Evolutionary conservation across 1,284 basidiomycete genomes (phyloP), one percentile per base, ranked within the genome.

Genomic region (Phylloporus gajari): DNA sequence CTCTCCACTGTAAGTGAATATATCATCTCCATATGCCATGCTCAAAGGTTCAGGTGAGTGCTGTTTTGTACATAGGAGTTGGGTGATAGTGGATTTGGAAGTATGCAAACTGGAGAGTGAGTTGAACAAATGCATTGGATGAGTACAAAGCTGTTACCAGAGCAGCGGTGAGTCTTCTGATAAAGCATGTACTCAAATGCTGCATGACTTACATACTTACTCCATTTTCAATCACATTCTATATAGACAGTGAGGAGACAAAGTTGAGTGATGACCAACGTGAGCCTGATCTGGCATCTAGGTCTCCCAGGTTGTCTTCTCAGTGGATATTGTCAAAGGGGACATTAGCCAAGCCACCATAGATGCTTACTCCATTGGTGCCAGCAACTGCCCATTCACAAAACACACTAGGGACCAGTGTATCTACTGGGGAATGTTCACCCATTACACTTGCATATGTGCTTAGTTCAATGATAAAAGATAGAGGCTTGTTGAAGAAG

Each of bases 21-120:
- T 69, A 99, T 94, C 2, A 96, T 97, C 80, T 99, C 97, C 1
- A 97, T 99, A 21, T 97, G 91, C 96, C 97, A 78, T 94, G 93
- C 75, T 93, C 87, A 86, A 97, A 98, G 77, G 94, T 88, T n/a
- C 97, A 90, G 3, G 97, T 99, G 40, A 97, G 90, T 0, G 94
- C 95, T 0, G 97, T 98, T 85, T 99, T 97, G 83, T 99, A 99
- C 9, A 96, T 97, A 5, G 97, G 95, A 3, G 94, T 94, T 78
- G 95, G 93, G 74, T 88, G 85, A 21, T 91, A 92, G 72, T 93
- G 94, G 53, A 92, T 91, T 76, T 90, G 90, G 84, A 94, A 95
- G 91, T 94, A 98, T 11, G 97, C 97, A 17, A 99, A 90, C 83
- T 99, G 97, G 38, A 68, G 60, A 27, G 68, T 63, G 25, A 69